A percentile compares a stretch with the other conserved stretches of the same genome.
Conservation (phyloP, 257 asterid species). For the Knoxia roxburghii region DNA sequence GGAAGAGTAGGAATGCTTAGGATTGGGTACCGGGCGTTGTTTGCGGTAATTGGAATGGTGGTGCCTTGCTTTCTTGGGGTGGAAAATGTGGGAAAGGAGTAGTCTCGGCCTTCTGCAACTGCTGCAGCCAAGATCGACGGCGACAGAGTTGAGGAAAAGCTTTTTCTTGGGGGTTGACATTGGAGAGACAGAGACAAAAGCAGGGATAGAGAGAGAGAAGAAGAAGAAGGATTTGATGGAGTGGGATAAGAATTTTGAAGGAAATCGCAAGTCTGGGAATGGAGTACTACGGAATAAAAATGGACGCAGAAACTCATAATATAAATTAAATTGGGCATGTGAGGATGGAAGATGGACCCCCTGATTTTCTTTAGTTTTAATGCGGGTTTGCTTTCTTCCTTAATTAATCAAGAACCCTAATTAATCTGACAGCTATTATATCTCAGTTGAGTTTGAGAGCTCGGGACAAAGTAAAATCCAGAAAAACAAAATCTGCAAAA, state of each 20-base stretch:
- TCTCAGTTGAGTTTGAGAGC: too few species aligned
- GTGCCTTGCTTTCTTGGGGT: conserved; percentile 38
- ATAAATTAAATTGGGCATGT: conserved; percentile 34
- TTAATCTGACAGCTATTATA: conserved; percentile 12
- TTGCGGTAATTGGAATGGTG: conserved; percentile 3
- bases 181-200: conserved; percentile 3
- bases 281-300: conserved; percentile 4
- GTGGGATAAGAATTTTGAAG: too few species aligned
- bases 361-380: background rate
- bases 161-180: conserved; percentile 47
- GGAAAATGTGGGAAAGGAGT: conserved; percentile 52
- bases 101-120: conserved; percentile 47
- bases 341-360: conserved; percentile 12
- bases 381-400: background rate
- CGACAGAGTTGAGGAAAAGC: conserved; percentile 32
- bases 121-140: conserved; percentile 63
- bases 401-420: too few species aligned
- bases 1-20: conserved; percentile 31
- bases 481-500: background rate
- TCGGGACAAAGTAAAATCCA: too few species aligned
- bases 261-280: background rate
- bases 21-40: background rate
- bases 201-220: background rate
- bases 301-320: conserved; percentile 23
- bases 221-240: background rate